Evolutionary conservation across 2,329 filamentous ascomycete species (phyloP).

Genomic region (Ophiostoma ulmi): DNA sequence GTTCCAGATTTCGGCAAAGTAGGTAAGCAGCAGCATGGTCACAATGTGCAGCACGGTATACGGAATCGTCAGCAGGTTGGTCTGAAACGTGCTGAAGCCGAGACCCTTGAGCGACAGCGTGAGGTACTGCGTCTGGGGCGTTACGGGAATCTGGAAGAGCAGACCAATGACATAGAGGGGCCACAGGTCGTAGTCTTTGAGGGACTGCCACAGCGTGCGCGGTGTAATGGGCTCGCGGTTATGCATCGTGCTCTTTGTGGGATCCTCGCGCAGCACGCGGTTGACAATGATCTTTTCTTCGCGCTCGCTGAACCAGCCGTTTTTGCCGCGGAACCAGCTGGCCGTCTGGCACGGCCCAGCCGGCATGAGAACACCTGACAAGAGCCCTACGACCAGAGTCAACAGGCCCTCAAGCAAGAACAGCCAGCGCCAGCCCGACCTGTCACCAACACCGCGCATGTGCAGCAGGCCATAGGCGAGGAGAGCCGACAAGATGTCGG

Average conservation of each 20-base stretch:
- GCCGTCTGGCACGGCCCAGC: constrained; percentile 47
- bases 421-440: constrained; percentile 45
- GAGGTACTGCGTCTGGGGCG: constrained; percentile 49
- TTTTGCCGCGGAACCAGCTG: constrained; percentile 49
- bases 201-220: constrained; percentile 45
- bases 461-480: constrained; percentile 40
- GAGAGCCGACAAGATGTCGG: constrained; percentile 39
- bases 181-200: constrained; percentile 39
- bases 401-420: constrained; percentile 51
- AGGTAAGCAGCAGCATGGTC: constrained; percentile 37
- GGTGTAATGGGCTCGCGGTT: constrained; percentile 53
- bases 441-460: constrained; percentile 37
- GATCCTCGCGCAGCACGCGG: constrained; percentile 54
- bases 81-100: constrained; percentile 56
- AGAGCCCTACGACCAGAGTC: constrained; percentile 46
- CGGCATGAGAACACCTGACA: constrained; percentile 53
- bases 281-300: constrained; percentile 60
- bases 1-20: constrained; percentile 43
- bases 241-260: constrained; percentile 55
- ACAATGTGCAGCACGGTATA: constrained; percentile 38
- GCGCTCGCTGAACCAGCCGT: constrained; percentile 56
- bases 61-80: constrained; percentile 60
- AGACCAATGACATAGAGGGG: constrained; percentile 52
- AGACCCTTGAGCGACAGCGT: constrained; percentile 54
- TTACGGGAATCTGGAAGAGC: constrained; percentile 49